Base-by-base conservation (phyloP, 2,329 filamentous ascomycete genomes). In the Didymella arachidicola region DNA sequence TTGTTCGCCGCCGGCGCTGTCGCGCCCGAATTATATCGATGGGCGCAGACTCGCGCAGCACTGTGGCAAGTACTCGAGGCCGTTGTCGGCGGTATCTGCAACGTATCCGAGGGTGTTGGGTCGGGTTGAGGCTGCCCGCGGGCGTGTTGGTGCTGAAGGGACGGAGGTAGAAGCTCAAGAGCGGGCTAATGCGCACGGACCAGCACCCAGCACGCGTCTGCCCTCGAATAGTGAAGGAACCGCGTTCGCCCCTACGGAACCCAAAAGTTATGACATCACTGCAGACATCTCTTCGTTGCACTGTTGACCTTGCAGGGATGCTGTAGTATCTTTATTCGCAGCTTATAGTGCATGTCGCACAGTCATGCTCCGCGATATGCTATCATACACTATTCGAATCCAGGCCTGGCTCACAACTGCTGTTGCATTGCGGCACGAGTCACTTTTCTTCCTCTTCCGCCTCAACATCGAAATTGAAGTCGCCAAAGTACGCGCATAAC, bases 401-500 rank as follows among this genome's bases (percentile, higher is more conserved):
- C 14, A 26, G 14, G 7, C 7, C 14, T 6, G n/a, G 11, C 6
- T n/a, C 22, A 27, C 14, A 14, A 27, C 14, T 12, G 14, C 8
- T 19, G 6, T 22, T 22, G 22, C 22, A 22, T 22, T 22, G 22
- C 22, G 22, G 22, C 14, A 14, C n/a, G 41, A 27, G 41, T 43
- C 22, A 27, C 12, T 32, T 2, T 38, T 6, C 25, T n/a, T 42
- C 32, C 55, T 65, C 62, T 32, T 66, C 56, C 39, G 65, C 59
- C 25, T 59, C 60, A 42, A 63, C 49, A 25, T 66, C 66, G 45
- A 81, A 74, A 42, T 80, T 69, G 53, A 85, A 86, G 11, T 80
- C 77, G 4, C 86, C 86, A 65, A 85, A 84, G 66, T 83, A 88
- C 22, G 83, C 81, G 75, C 85, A 87, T 27, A 88, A 72, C 22